These are phyloP conservation scores for Coelastrella sp. DNA, from an alignment of 139 green algal genomes.

Conservation along the genomic window DNA sequence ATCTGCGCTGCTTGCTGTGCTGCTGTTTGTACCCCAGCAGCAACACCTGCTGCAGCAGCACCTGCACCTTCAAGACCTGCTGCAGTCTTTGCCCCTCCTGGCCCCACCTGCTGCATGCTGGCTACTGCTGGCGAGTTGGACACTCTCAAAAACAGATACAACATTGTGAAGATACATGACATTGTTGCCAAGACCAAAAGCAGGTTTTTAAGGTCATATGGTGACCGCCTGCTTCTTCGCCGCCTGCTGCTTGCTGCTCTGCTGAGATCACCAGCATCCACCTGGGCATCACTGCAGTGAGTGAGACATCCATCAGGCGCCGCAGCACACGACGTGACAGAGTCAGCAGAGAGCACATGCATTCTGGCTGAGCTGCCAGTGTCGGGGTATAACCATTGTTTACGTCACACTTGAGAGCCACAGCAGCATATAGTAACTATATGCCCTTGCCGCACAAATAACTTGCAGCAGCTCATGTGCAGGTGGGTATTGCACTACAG, in stretches of 20 bases:
- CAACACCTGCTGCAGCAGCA: neutral
- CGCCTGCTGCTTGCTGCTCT: conserved; percentile 32
- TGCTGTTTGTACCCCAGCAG: neutral
- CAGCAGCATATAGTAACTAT: too few relatives aligned
- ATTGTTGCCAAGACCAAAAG: conserved; percentile 62
- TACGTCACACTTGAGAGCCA: too few relatives aligned
- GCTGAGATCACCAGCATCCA: conserved; percentile 2
- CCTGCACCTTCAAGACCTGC: neutral
- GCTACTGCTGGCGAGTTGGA: conserved; percentile 12
- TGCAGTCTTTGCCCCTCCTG: neutral
- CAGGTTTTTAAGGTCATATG: conserved; percentile 51
- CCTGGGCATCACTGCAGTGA: conserved; percentile 4
- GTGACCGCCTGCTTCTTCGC: conserved; percentile 39
- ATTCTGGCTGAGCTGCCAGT: too few relatives aligned
- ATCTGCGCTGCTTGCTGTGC: neutral
- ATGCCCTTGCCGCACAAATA: too few relatives aligned
- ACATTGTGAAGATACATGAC: conserved; percentile 58
- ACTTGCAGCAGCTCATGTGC: too few relatives aligned
- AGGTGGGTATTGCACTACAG: too few relatives aligned
- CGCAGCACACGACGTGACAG: too few relatives aligned
- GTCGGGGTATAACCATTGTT: too few relatives aligned
- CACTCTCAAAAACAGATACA: conserved; percentile 62
- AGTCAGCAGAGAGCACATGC: neutral
- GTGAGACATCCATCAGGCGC: neutral
- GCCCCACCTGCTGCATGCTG: neutral